Conservation (phyloP, 2,329 filamentous ascomycete species). For the Byssoonygena ceratinophila region DNA sequence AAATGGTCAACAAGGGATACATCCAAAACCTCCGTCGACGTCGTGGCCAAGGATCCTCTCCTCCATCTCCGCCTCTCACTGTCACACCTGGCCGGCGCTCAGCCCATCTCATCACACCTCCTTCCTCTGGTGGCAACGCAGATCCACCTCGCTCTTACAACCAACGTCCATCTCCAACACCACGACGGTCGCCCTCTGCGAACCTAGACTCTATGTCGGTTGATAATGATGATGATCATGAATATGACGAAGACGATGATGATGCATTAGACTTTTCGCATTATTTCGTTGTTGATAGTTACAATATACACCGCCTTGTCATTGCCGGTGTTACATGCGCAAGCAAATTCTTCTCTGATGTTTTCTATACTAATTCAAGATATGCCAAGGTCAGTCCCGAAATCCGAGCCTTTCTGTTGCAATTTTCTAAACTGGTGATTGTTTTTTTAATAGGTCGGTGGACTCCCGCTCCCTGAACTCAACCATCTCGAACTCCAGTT, state of each 20-base stretch:
- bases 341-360: slow-evolving; percentile 98
- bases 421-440: too few species aligned
- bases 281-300: slow-evolving; percentile 94
- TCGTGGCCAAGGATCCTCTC: slow-evolving; percentile 15
- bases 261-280: slow-evolving; percentile 44
- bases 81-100: slow-evolving; percentile 18
- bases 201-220: background rate
- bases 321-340: slow-evolving; percentile 96
- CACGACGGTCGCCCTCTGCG: background rate
- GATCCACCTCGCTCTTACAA: background rate
- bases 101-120: slow-evolving; percentile 17
- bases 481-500: slow-evolving; percentile 97
- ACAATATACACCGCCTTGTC: slow-evolving; percentile 93
- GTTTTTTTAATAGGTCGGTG: slow-evolving; percentile 60
- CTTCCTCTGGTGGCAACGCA: slow-evolving; percentile 15
- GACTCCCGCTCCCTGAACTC: slow-evolving; percentile 78
- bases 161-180: slow-evolving; percentile 5
- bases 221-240: slow-evolving; percentile 5
- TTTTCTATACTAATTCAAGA: slow-evolving; percentile 97
- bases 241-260: slow-evolving; percentile 9
- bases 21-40: slow-evolving; percentile 13
- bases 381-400: slow-evolving; percentile 74
- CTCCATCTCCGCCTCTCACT: slow-evolving; percentile 19
- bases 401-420: slow-evolving; percentile 13
- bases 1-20: slow-evolving; percentile 68